These are phyloP conservation scores for barrel medic (Medicago truncatula) DNA, from an alignment of 306 rosid genomes.

Conservation along the genomic window MtrunA17r5.0-ANR NC_053042.1:53744501-53745000, in stretches of 20 bases:
- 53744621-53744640: not conserved
- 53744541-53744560: too few relatives aligned
- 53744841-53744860: conserved; percentile 46
- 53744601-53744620: too few relatives aligned
- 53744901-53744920: conserved; percentile 71
- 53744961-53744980: conserved; percentile 64
- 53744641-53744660: not conserved
- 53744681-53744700: conserved; percentile 62
- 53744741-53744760: conserved; percentile 75
- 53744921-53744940: conserved; percentile 39
- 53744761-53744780: conserved; percentile 74
- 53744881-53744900: conserved; percentile 61
- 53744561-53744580: too few relatives aligned
- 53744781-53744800: conserved; percentile 69
- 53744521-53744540: too few relatives aligned
- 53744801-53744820: conserved; percentile 38
- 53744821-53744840: conserved; percentile 23
- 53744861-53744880: conserved; percentile 47
- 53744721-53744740: conserved; percentile 77
- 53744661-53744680: conserved; percentile 38
- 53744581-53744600: too few relatives aligned
- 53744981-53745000: conserved; percentile 32
- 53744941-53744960: conserved; percentile 33
- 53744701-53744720: conserved; percentile 63
- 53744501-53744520: too few relatives aligned